Conservation (phyloP, 495 filamentous ascomycete species). For the Penicillium longicatenatum region DNA sequence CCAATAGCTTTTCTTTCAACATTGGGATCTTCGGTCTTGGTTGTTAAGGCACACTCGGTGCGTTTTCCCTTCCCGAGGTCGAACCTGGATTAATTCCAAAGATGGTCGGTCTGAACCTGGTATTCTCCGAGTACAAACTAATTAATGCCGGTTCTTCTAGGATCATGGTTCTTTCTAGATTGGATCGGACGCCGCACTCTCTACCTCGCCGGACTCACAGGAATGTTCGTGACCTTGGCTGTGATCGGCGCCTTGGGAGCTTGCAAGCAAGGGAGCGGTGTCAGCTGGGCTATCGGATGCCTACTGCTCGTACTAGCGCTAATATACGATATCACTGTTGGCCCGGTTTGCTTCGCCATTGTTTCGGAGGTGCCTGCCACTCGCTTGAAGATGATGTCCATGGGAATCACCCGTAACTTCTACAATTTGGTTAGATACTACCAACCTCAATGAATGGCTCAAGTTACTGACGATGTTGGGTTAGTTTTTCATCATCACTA, state of each 20-base stretch:
- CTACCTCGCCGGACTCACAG: constrained; percentile 68
- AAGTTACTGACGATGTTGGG: no score
- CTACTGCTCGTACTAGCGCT: constrained; percentile 73
- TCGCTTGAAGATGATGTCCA: constrained; percentile 75
- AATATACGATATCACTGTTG: constrained; percentile 74
- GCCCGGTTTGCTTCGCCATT: constrained; percentile 76
- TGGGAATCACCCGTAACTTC: constrained; percentile 66
- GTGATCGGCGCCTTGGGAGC: constrained; percentile 76
- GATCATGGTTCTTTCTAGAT: constrained; percentile 73
- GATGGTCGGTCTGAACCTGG: no score
- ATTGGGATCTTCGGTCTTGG: constrained; percentile 76
- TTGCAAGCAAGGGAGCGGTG: constrained; percentile 47
- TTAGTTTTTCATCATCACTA: constrained; percentile 56
- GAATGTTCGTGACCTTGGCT: constrained; percentile 64
- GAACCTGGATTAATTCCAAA: no score
- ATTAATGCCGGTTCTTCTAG: no score
- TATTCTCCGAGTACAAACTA: no score
- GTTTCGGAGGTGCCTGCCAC: constrained; percentile 73
- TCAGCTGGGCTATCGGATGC: constrained; percentile 65
- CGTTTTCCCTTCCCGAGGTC: constrained; percentile 8
- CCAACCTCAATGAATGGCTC: no score
- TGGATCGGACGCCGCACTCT: constrained; percentile 71
- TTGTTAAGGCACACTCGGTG: constrained; percentile 56
- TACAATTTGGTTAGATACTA: constrained; percentile 65
- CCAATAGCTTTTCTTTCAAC: constrained; percentile 66